phyloP scores from a whole-genome alignment of 176 grass and related monocot species.

The Carex littledalei region DNA sequence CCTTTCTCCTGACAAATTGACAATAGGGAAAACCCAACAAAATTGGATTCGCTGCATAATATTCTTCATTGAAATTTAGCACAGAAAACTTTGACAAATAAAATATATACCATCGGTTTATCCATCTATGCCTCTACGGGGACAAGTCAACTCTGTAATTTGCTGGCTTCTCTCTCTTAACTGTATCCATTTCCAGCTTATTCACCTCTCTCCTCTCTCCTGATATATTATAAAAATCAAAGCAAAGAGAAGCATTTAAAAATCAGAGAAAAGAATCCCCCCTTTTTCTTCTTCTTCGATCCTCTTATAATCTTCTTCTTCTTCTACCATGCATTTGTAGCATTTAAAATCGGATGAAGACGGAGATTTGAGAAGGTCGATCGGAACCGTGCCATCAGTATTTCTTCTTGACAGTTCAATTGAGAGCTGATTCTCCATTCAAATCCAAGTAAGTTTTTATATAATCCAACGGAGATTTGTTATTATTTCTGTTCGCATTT shows the following conservation, averaged over 20 bases:
- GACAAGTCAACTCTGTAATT: slow-evolving; percentile 22
- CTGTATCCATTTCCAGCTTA: slow-evolving; percentile 14
- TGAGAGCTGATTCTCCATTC: background rate
- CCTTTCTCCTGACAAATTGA: background rate
- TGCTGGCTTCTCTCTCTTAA: slow-evolving; percentile 20
- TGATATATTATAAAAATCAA: slow-evolving; percentile 4
- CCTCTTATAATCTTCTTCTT: background rate
- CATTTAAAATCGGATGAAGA: slow-evolving; percentile 1
- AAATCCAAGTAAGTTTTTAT: slow-evolving; percentile 7
- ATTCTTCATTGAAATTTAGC: background rate
- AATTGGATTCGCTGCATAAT: background rate
- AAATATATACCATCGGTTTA: background rate
- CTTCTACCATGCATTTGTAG: slow-evolving; percentile 21
- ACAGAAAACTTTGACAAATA: background rate
- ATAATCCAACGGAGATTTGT: background rate
- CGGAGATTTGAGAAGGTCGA: slow-evolving; percentile 21
- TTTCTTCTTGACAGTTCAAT: background rate
- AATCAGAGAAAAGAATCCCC: slow-evolving; percentile 3
- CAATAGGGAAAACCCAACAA: background rate
- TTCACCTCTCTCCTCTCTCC: background rate
- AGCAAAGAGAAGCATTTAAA: background rate
- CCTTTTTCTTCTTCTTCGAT: background rate
- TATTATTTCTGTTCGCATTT: background rate
- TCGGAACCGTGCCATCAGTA: background rate
- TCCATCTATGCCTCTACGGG: background rate